A percentile compares a stretch with the other conserved stretches of the same genome.
These are phyloP conservation scores for Suillus weaverae DNA, from an alignment of 768 basidiomycete genomes.

Conservation along the genomic window DNA sequence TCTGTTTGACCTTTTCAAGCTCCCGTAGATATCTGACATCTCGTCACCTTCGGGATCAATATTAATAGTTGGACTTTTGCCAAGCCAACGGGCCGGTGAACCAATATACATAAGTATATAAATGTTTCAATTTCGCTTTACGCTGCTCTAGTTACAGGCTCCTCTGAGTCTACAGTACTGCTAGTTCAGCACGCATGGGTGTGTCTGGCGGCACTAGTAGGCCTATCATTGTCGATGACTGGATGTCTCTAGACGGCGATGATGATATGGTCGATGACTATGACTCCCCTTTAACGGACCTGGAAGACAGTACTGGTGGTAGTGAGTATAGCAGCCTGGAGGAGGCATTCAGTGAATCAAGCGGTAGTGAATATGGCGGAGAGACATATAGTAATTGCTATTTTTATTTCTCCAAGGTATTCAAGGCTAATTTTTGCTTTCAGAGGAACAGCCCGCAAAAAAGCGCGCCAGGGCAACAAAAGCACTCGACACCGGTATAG, in stretches of 20 bases:
- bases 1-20: too few species aligned
- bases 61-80: too few species aligned
- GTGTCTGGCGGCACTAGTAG: neutral
- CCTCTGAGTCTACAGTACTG: neutral
- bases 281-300: conserved; percentile 3
- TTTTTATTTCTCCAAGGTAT: neutral
- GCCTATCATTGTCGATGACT: neutral
- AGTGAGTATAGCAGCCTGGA: neutral
- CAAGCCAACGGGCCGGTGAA: too few species aligned
- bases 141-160: neutral
- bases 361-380: neutral
- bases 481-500: neutral
- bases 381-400: neutral
- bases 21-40: too few species aligned
- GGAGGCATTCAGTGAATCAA: neutral
- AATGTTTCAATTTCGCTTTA: neutral
- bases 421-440: neutral
- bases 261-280: neutral
- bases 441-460: conserved; percentile 1
- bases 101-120: neutral
- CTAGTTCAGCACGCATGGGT: neutral
- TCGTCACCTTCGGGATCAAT: too few species aligned
- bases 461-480: neutral
- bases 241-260: neutral
- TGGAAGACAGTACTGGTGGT: neutral